Evolutionary conservation across 2,329 filamentous ascomycete species (phyloP), one percentile per base, ranked within the genome.

Genomic region (Monilinia laxa): DNA sequence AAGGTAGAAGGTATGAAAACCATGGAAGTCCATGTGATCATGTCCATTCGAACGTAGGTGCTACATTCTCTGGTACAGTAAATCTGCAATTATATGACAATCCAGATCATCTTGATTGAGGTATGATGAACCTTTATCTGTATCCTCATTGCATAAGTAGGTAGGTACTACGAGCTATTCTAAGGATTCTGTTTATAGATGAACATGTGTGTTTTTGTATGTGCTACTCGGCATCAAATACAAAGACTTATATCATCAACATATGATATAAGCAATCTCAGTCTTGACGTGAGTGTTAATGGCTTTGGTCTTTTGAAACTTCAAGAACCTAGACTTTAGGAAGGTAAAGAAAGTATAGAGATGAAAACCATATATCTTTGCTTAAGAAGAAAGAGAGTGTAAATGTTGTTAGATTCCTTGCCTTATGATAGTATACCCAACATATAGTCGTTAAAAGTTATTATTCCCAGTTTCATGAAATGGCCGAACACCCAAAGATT

Each of bases 401-500:
- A 9, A 35, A 35, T 35, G 3, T 35, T 35, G 52, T 12, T 11
- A n/a, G 18, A 20, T 54, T 35, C 18, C 20, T 35, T 6, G 52
- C 28, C 3, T 54, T 35, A 35, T n/a, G 28, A 54, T 35, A 54
- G 20, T n/a, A 31, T 35, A 25, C 31, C 7, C 35, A 35, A 28
- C 28, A 16, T 14, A 35, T 31, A 31, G 18, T 16, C 52, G 16
- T 35, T 54, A 20, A 54, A 54, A 35, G 18, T 35, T 54, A 54
- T 54, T 54, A 54, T 54, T 54, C 52, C 52, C 28, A 54, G 20
- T 54, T 31, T 28, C 28, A 12, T 35, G 12, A 49, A 59, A 16
- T 45, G 42, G 9, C 57, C 20, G 20, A 31, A 25, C 18, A 38
- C 20, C 45, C 28, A 23, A 60, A 51, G 45, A 60, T 23, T 18